Evolutionary conservation across 495 filamentous ascomycete species (phyloP).

Genomic region (Pyrenula massariospora): DNA sequence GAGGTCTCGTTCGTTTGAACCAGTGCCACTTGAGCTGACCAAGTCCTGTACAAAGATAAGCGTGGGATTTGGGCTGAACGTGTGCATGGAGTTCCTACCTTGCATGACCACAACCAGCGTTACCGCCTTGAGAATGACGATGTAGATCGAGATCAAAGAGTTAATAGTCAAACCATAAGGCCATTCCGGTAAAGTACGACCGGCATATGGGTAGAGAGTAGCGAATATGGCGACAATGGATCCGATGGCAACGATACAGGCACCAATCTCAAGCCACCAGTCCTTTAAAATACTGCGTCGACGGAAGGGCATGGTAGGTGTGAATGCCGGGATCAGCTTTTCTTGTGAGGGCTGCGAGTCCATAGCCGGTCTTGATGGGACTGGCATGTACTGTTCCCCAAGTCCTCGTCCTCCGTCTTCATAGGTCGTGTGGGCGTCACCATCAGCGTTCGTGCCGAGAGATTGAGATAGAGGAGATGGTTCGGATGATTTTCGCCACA

Average conservation of each 20-base stretch:
- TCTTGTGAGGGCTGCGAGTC: not conserved
- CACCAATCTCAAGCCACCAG: constrained; percentile 5
- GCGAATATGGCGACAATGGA: constrained; percentile 9
- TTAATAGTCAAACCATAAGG: constrained; percentile 17
- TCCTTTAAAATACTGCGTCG: not conserved
- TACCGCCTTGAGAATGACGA: constrained; percentile 12
- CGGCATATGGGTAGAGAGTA: constrained; percentile 10
- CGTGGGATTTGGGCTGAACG: too few species aligned
- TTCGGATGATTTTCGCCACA: not conserved
- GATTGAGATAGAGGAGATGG: not conserved
- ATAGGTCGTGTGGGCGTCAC: not conserved
- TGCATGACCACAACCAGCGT: constrained; percentile 9
- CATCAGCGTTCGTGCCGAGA: not conserved
- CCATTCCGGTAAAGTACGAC: constrained; percentile 13
- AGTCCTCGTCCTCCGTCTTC: not conserved
- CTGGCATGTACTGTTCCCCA: not conserved
- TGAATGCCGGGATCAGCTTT: too few species aligned
- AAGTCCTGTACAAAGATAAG: constrained; percentile 1
- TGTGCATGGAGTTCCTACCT: too few species aligned
- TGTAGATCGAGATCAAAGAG: constrained; percentile 13
- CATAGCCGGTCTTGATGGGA: not conserved
- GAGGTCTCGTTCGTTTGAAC: constrained; percentile 9
- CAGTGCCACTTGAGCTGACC: constrained; percentile 20
- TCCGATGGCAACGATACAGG: not conserved
- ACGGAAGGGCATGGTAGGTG: not conserved